A percentile compares a stretch with the other conserved stretches of the same genome.
Evolutionary conservation across 2,329 filamentous ascomycete genomes (phyloP).

Genomic region (Rutstroemia sp.): DNA sequence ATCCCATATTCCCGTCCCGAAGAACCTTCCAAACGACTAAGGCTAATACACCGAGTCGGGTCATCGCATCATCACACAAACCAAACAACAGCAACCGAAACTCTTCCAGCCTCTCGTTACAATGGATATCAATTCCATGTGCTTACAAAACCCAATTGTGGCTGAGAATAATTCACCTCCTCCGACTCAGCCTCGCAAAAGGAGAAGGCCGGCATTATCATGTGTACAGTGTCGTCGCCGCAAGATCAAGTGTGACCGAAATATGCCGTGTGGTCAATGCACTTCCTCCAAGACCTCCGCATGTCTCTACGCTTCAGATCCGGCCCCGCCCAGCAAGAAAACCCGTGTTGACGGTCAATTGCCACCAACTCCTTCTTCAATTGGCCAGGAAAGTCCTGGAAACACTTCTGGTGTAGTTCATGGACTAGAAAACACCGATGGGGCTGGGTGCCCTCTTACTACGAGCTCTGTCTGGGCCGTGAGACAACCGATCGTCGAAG

Average conservation of each 20-base stretch:
- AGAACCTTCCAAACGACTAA: no score
- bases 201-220: conserved; percentile 31
- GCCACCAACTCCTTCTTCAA: not conserved
- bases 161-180: not conserved
- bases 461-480: not conserved
- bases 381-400: not conserved
- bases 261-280: conserved; percentile 8
- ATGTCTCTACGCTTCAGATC: conserved; percentile 7
- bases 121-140: conserved; percentile 9
- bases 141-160: not conserved
- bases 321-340: not conserved
- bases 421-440: not conserved
- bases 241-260: conserved; percentile 12
- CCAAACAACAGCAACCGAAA: not conserved
- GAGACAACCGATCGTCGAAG: not conserved
- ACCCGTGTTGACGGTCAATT: not conserved
- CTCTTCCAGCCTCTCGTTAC: not conserved
- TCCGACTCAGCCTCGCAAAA: conserved; percentile 16
- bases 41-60: no score
- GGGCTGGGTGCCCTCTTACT: not conserved
- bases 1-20: no score
- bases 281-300: conserved; percentile 1
- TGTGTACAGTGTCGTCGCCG: conserved; percentile 35
- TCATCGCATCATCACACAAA: not conserved
- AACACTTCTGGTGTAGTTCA: not conserved